phyloP scores from a whole-genome alignment of 441 rosid genomes.

The Adansonia rubrostipa region DNA sequence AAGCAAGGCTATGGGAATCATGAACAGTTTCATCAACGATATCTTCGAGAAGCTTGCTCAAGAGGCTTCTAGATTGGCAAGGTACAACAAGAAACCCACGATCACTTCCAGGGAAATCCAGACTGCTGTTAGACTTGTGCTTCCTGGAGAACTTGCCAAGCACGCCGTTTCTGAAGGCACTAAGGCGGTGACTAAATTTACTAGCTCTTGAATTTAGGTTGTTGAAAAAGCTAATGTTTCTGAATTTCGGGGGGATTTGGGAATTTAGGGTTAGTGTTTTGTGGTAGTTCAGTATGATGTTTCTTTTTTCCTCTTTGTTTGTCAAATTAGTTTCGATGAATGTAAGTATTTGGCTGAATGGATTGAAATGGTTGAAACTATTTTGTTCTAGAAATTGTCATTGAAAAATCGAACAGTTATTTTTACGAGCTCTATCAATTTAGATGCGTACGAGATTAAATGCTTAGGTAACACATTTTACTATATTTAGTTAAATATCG shows the following conservation, averaged over 20 bases:
- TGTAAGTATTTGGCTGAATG: neutral
- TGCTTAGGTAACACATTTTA: too few species aligned
- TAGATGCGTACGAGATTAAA: too few species aligned
- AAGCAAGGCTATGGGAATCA: conserved; percentile 29
- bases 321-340: neutral
- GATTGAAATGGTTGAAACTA: neutral
- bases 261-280: conserved; percentile 2
- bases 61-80: conserved; percentile 49
- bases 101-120: conserved; percentile 58
- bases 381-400: too few species aligned
- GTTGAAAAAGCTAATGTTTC: neutral
- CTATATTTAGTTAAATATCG: too few species aligned
- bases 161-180: conserved; percentile 63
- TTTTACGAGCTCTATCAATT: too few species aligned
- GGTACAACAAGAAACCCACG: conserved; percentile 57
- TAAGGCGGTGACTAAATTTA: conserved; percentile 57
- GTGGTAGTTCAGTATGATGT: neutral
- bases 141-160: conserved; percentile 55
- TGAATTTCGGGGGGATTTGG: neutral
- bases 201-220: conserved; percentile 43
- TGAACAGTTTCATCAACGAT: conserved; percentile 29
- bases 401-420: too few species aligned
- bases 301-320: neutral
- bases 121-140: conserved; percentile 53
- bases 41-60: conserved; percentile 38